phyloP scores from a whole-genome alignment of 257 asterid species.

The Petunia axillaris region DNA sequence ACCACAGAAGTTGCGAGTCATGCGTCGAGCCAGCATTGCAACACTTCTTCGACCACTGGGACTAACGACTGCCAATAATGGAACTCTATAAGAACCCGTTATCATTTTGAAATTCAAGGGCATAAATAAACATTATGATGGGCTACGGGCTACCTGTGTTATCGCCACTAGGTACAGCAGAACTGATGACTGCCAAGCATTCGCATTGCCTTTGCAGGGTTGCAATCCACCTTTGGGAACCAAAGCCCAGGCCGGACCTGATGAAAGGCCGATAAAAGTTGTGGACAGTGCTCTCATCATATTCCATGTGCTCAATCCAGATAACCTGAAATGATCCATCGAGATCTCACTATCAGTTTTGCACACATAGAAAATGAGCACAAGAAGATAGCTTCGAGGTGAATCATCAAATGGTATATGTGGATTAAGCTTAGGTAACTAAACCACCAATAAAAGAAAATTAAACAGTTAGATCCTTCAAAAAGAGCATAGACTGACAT shows the following conservation, averaged over 20 bases:
- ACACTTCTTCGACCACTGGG: constrained; percentile 62
- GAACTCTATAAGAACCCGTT: background rate
- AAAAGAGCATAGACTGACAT: background rate
- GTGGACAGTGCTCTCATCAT: constrained; percentile 61
- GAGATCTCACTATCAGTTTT: background rate
- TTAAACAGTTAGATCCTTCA: background rate
- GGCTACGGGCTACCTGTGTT: constrained; percentile 58
- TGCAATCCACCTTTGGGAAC: constrained; percentile 83
- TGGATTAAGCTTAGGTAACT: background rate
- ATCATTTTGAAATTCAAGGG: background rate
- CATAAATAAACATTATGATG: background rate
- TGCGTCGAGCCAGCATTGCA: constrained; percentile 70
- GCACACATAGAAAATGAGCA: background rate
- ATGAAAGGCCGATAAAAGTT: constrained; percentile 62
- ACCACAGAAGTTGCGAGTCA: constrained; percentile 68
- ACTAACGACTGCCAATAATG: constrained; percentile 45
- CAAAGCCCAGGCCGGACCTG: constrained; percentile 74
- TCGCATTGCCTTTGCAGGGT: constrained; percentile 70
- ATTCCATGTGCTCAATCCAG: constrained; percentile 86
- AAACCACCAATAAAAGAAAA: background rate
- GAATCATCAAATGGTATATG: background rate
- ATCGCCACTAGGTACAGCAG: constrained; percentile 50
- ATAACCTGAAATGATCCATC: constrained; percentile 55
- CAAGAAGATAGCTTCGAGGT: background rate
- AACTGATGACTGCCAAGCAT: constrained; percentile 46